Percentiles rank a stretch among this genome's conserved stretches.
phyloP scores from a whole-genome alignment of 192 early-diverging fungal genomes.

The Coemansia sp. region DNA sequence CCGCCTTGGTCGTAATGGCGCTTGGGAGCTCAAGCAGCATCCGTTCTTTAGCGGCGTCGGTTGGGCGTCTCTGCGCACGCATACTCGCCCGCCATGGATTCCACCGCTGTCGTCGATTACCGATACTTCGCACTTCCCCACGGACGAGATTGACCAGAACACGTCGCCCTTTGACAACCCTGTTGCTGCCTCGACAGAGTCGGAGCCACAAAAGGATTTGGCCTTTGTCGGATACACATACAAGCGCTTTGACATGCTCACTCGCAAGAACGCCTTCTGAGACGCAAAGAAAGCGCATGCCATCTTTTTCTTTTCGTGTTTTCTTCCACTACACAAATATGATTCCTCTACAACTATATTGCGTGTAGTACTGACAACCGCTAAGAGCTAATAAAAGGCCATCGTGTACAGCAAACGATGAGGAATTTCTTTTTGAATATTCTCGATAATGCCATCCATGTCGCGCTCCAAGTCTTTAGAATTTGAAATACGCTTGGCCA shows the following conservation, averaged over 20 bases:
- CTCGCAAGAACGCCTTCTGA: slow-evolving; percentile 67
- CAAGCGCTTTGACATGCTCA: slow-evolving; percentile 86
- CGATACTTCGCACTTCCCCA: slow-evolving; percentile 98
- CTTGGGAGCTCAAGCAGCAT: slow-evolving; percentile 85
- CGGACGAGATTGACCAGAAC: slow-evolving; percentile 85
- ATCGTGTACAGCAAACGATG: slow-evolving; percentile 64
- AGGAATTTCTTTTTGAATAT: slow-evolving; percentile 62
- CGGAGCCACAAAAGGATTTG: slow-evolving; percentile 80
- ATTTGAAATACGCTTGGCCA: slow-evolving; percentile 62
- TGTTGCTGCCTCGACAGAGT: slow-evolving; percentile 13
- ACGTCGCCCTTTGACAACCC: slow-evolving; percentile 54
- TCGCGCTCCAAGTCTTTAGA: slow-evolving; percentile 81
- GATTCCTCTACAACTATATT: background rate
- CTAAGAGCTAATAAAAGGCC: slow-evolving; percentile 56
- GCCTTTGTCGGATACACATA: slow-evolving; percentile 99
- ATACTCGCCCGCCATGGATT: slow-evolving; percentile 86
- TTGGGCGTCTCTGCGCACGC: slow-evolving; percentile 81
- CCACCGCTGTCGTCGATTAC: slow-evolving; percentile 92
- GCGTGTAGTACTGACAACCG: background rate
- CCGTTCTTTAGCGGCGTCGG: slow-evolving; percentile 94
- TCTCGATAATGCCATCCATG: slow-evolving; percentile 77
- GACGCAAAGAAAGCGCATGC: background rate
- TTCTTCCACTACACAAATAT: background rate
- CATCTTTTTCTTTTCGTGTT: background rate
- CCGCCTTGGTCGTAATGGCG: slow-evolving; percentile 83